Base-by-base conservation (phyloP, 345 rosid species). In the Psidium guajava region DNA sequence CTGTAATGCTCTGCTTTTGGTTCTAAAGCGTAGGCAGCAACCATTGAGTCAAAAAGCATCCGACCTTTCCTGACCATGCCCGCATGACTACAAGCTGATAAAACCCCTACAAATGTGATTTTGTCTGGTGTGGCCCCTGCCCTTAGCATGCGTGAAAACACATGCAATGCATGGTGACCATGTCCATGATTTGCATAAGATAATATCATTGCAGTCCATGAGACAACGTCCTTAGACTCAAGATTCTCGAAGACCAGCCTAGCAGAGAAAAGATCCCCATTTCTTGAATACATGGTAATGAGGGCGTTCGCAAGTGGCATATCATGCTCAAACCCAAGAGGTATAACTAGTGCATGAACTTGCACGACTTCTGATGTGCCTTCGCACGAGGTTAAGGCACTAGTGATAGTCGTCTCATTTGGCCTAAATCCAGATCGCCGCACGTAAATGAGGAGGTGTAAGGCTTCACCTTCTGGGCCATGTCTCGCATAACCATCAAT, bases 191-290 rank as follows among this genome's bases (percentile, higher is more conserved):
- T 88, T 54, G 93, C 88, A 83, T 90, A 91, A 42, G 91, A 88
- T 84, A 91, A 88, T 84, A 90, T 85, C 92, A 89, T 91, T 10
- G 92, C 86, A 82, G 89, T 90, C 90, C 92, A 89, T 1, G 92
- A 89, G 36, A 88, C 90, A 7, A 85, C 80, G 75, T 91, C 93
- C 88, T 90, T 91, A 20, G 81, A 49, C 87, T 89, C 59, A 7
- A 89, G 89, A 73, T 83, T 40, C 64, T 87, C 83, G 32, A 91
- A 91, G 64, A 84, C 90, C 82, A 82, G 52, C 82, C 85, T 84
- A 84, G 93, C 91, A 21, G 87, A 86, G 21, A 74, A 77, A 84
- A 88, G 59, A 86, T 91, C 91, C 74, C 93, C 89, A 55, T 61
- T 83, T 85, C 86, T 87, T 55, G 93, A 88, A 84, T 86, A 87